Conservation (phyloP, 768 basidiomycete genomes). For the Suillus paluster region DNA sequence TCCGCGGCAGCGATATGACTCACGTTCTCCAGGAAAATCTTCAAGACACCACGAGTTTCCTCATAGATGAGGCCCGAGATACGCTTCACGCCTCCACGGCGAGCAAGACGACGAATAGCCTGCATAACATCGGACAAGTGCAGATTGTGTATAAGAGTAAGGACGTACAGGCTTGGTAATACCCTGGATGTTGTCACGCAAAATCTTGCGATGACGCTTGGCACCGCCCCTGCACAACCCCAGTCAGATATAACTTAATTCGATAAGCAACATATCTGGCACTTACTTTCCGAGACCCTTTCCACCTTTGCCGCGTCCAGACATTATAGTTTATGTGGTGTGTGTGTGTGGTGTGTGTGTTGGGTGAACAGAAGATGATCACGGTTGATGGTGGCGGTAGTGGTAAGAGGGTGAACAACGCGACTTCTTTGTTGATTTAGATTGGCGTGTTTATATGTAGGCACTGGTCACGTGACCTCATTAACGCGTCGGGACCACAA, state of each 20-base stretch:
- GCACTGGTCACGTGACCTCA: conserved; percentile 29
- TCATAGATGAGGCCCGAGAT: conserved; percentile 90
- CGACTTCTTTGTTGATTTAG: conserved; percentile 35
- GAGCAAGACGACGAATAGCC: conserved; percentile 81
- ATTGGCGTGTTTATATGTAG: conserved; percentile 35
- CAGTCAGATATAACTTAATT: conserved; percentile 15
- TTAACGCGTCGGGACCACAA: neutral
- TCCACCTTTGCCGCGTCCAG: conserved; percentile 54
- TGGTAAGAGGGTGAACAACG: conserved; percentile 28
- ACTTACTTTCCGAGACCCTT: conserved; percentile 52
- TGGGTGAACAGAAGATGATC: conserved; percentile 9
- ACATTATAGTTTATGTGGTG: conserved; percentile 36
- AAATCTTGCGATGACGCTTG: conserved; percentile 52
- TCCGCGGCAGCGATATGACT: conserved; percentile 38
- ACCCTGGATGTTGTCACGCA: conserved; percentile 55
- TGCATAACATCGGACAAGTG: conserved; percentile 65
- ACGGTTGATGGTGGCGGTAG: conserved; percentile 23
- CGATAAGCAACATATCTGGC: neutral
- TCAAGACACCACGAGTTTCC: conserved; percentile 90
- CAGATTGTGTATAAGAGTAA: conserved; percentile 25
- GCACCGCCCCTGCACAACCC: conserved; percentile 40
- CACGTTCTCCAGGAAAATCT: conserved; percentile 86
- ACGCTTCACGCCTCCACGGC: conserved; percentile 94
- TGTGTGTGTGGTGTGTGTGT: conserved; percentile 13
- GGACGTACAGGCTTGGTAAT: conserved; percentile 51